Evolutionary conservation across 1,139 yeast species (phyloP), one percentile per base, ranked within the genome.

Genomic region (Yamadazyma sp.): DNA sequence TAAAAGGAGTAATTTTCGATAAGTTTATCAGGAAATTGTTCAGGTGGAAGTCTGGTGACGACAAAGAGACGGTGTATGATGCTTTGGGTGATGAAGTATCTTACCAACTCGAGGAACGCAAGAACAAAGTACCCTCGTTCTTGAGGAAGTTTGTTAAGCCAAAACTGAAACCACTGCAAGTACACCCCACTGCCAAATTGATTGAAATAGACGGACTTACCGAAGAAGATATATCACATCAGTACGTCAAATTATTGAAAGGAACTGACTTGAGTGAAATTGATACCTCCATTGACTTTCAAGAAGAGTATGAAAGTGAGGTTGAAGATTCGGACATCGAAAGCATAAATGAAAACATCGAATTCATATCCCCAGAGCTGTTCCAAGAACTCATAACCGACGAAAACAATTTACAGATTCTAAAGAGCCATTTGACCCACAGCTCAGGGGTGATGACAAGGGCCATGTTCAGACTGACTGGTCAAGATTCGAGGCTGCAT

Each of bases 261-360:
- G 63, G 62, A 3, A 51, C 48, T 1, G 57, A 62, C 7, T 47
- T 76, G 16, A 61, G 76, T 1, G 81, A 76, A 11, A 51, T 59
- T 7, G 86, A 80, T 47, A 53, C 57, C 20, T 77, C 82, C 0
- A 63, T 48, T 2, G 80, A 76, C 45, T 76, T 63, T 40, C 43
- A 38, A 10, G 37, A 35, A 12, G 32, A 22, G 3, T 13, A 21
- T n/a, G 48, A 32, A 13, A 47, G 44, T n/a, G 51, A 43, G 11
- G 27, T 18, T 13, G 47, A 51, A 11, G 45, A 33, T n/a, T 37
- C 43, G 5, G 46, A 43, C 28, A 18, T 51, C 4, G 53, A 46
- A 25, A 38, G 41, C 16, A 53, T 51, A 6, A 45, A 55, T 23
- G 66, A 61, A n/a, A 38, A 40, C 21, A 42, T 50, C 26, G 75